Evolutionary conservation across 768 basidiomycete species (phyloP).

Genomic region (Amyloporia xantha): DNA sequence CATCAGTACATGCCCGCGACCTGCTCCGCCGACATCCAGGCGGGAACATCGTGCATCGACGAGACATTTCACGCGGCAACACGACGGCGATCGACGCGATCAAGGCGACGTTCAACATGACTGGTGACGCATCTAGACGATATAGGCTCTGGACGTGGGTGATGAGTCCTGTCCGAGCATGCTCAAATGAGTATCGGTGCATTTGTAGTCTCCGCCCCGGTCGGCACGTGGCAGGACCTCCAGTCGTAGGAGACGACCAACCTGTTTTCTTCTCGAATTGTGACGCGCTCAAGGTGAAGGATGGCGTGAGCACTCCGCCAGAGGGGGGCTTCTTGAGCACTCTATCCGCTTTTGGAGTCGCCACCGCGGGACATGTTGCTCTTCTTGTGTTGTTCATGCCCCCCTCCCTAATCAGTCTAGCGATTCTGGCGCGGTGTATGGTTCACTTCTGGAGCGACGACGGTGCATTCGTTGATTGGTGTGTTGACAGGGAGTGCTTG

Average conservation of each 20-base stretch:
- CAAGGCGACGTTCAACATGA: conserved; percentile 54
- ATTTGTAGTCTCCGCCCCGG: conserved; percentile 34
- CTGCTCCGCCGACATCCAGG: conserved; percentile 67
- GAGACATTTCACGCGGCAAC: conserved; percentile 40
- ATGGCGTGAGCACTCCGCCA: conserved; percentile 42
- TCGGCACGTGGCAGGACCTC: conserved; percentile 64
- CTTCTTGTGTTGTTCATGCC: too few relatives aligned
- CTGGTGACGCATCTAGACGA: conserved; percentile 55
- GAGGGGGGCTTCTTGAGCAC: conserved; percentile 57
- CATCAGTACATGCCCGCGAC: conserved; percentile 61
- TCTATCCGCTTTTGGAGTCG: too few relatives aligned
- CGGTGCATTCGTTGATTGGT: too few relatives aligned
- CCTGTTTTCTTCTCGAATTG: conserved; percentile 52
- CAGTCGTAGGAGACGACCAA: conserved; percentile 42
- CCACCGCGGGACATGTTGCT: too few relatives aligned
- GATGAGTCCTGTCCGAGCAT: conserved; percentile 13
- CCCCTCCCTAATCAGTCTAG: too few relatives aligned
- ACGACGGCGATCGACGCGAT: conserved; percentile 41
- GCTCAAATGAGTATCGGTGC: too few relatives aligned
- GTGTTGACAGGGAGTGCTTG: conserved; percentile 33
- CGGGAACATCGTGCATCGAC: conserved; percentile 56
- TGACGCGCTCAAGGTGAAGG: conserved; percentile 59
- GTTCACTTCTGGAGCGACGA: too few relatives aligned
- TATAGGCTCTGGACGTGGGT: conserved; percentile 49
- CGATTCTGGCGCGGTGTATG: too few relatives aligned